Evolutionary conservation across 2,329 filamentous ascomycete species (phyloP), one percentile per base, ranked within the genome.

Genomic region (Alternaria gaisen): DNA sequence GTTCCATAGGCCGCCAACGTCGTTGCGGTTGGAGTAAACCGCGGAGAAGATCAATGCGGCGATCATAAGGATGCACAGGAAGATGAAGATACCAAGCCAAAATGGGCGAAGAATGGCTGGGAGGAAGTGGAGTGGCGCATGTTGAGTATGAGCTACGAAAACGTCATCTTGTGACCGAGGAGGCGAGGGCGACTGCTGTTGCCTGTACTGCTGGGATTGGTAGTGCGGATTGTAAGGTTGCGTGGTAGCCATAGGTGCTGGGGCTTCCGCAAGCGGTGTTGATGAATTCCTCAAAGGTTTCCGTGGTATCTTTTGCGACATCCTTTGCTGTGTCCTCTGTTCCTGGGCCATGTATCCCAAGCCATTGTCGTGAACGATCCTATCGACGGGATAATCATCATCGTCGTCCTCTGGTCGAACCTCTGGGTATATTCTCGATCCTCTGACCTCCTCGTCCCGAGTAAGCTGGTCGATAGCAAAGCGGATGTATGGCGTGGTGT

Each of bases 401-500:
- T 73, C 66, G 2, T 67, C 67, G 18, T 65, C 60, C 7, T 67
- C 61, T 2, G 47, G 51, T 14, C 64, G 61, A 11, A 68, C 65
- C 20, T 71, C 60, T 16, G 55, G 84, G 53, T 86, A 83, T 67
- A 85, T 80, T 56, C 83, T 81, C 56, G 84, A 82, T 10, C 85
- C 84, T 58, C 83, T 80, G 6, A 88, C 83, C 61, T 91, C 88
- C 58, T 89, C 89, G 71, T 91, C 87, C 48, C 90, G 85, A 6
- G 93, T 96, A 68, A 98, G 82, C 64, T 94, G 92, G 65, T 97
- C 91, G 64, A 98, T 88, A 41, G 94, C 94, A 77, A 95, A 96
- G 65, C 91, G 91, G 65, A 97, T 92, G 77, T 94, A 97, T 0
- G 93, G 93, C 9, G 89, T 91, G 72, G 97, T 91, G 72, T 97